Evolutionary conservation across 2,329 filamentous ascomycete species (phyloP), one percentile per base, ranked within the genome.

Genomic region (Fusarium miscanthi): DNA sequence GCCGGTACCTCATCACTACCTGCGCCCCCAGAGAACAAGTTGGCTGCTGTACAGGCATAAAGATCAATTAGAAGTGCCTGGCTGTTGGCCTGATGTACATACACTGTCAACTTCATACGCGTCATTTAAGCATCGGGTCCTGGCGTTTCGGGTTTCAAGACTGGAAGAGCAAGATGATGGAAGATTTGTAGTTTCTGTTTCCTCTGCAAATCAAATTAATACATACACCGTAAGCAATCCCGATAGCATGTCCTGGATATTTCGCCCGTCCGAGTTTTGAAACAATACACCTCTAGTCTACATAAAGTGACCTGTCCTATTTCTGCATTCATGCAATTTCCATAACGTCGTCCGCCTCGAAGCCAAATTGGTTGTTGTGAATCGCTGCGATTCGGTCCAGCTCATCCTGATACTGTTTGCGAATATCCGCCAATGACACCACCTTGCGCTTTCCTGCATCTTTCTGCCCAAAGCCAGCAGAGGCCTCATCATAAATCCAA

Each of bases 331-430:
- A 86, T 74, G 82, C 80, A 75, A 88, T 81, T 74, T 88, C 86
- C 87, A 90, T 89, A 63, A 82, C 78, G 73, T 89, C 86, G 35
- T 84, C 87, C 17, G 82, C 84, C 70, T 85, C 83, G 69, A 98
- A 93, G 21, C 93, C 92, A 85, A 97, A 98, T 79, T 97, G 91
- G 64, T 97, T 94, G 78, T 93, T 93, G 82, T 96, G 91, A 80
- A 98, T 94, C 59, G 93, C 92, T 58, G 92, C 93, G 74, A 96
- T 92, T 70, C 94, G 88, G 82, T 99, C 96, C 78, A 99, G 84
- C 82, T 98, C 94, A 30, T 89, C 90, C 82, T 97, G 93, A 81
- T 98, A 99, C 80, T 95, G 93, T 81, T 92, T 94, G 78, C 95
- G 89, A 58, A 98, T 85, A 80, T 97, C 95, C 35, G 92, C 92